Base-by-base conservation (phyloP, 2,329 filamentous ascomycete genomes). In the Ustilaginoidea virens region DNA sequence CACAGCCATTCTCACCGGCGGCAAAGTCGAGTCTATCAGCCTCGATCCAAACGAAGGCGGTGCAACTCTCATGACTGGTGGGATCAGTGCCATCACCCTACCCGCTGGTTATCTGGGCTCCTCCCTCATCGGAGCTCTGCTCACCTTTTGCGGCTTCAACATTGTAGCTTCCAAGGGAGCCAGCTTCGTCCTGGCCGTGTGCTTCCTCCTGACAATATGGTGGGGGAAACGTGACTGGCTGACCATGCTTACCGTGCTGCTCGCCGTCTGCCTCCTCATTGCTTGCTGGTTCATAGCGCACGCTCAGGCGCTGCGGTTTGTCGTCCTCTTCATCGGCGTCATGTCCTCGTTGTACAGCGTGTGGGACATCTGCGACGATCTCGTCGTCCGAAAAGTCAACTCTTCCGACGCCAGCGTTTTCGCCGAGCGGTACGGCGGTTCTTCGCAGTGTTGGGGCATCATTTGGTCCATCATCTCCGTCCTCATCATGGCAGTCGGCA, bases 281-380 rank as follows among this genome's bases (percentile, higher is more conserved):
- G 80, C 63, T 1, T 81, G 74, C 46, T 86, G 80, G 80, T 86
- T 86, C 51, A 83, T 86, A 44, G 63, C 66, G 4, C 76, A 85
- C 48, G 80, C 76, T 1, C 71, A 82, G 50, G 67, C 79, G 4
- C 52, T 86, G 48, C 61, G 78, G 34, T 86, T 78, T 45, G 67
- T 83, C 29, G 74, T 80, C 29, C 63, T 86, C 17, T 86, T 86
- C 43, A 82, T 86, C 36, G 80, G 80, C 23, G 79, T 85, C 41
- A 85, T 86, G 80, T 79, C 72, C 5, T 75, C 72, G 2, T 63
- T 86, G 1, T 86, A 86, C 51, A 80, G 74, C 38, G 78, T 80
- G 5, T 86, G 80, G 80, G 80, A 86, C 57, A 86, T 86, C 40
- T 85, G 78, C 51, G 80, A 87, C 45, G 80, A 87, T 40, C 59